phyloP scores from a whole-genome alignment of 2,329 filamentous ascomycete species.

The Eutypella sp. region DNA sequence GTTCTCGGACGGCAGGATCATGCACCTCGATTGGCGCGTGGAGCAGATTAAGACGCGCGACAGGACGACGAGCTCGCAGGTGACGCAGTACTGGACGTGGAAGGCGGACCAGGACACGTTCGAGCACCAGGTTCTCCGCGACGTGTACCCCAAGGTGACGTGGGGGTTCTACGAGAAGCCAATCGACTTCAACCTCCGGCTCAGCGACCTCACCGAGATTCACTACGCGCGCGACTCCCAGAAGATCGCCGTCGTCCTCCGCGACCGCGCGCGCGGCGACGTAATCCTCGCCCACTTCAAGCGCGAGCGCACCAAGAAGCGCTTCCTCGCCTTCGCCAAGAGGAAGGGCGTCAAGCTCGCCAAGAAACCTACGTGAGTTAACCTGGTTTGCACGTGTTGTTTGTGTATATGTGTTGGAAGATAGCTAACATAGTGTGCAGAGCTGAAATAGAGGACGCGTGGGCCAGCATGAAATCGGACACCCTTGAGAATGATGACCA shows the following conservation, averaged over 20 bases:
- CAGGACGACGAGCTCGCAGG: constrained; percentile 40
- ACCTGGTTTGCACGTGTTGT: too few relatives aligned
- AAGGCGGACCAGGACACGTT: constrained; percentile 34
- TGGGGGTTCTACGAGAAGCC: constrained; percentile 49
- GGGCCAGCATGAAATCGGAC: constrained; percentile 23
- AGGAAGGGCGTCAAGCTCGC: constrained; percentile 38
- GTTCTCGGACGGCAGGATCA: constrained; percentile 39
- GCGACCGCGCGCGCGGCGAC: constrained; percentile 36
- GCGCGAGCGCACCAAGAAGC: constrained; percentile 45
- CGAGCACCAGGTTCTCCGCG: constrained; percentile 50
- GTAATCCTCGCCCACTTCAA: constrained; percentile 50
- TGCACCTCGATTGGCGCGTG: constrained; percentile 45
- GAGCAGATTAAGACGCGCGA: constrained; percentile 46
- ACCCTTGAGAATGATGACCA: constrained; percentile 20
- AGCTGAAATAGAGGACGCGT: constrained; percentile 19
- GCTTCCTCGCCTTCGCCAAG: constrained; percentile 45
- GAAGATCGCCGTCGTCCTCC: constrained; percentile 38
- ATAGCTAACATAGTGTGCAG: constrained; percentile 10
- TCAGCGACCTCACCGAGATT: constrained; percentile 43
- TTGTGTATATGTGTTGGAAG: too few relatives aligned
- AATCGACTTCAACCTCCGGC: constrained; percentile 44
- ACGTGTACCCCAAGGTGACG: constrained; percentile 32
- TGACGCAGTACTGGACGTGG: constrained; percentile 55
- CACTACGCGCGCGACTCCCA: constrained; percentile 37
- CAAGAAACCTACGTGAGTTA: constrained; percentile 36